A percentile compares a stretch with the other conserved stretches of the same genome.
These are phyloP conservation scores for Spathaspora passalidarum DNA, from an alignment of 805 yeast genomes.

Conservation along the genomic window DNA sequence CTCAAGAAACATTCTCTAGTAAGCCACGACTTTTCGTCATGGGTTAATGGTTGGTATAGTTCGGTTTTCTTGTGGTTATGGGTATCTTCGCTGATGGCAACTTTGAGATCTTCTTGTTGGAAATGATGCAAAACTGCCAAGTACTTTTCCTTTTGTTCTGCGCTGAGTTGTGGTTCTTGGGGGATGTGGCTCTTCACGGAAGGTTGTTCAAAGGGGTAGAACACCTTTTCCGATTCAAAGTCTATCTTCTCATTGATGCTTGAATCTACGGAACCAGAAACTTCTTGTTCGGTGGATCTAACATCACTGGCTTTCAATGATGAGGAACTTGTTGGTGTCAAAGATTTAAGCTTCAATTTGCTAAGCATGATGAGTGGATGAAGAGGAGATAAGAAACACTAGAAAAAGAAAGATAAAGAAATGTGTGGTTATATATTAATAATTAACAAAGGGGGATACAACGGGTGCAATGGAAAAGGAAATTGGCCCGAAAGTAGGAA, in stretches of 20 bases:
- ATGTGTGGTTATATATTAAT: neutral
- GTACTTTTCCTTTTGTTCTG: constrained; percentile 60
- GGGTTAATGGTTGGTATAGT: constrained; percentile 24
- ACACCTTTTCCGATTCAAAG: constrained; percentile 7
- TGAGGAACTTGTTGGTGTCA: neutral
- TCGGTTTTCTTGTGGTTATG: constrained; percentile 37
- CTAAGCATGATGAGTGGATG: neutral
- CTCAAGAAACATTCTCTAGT: constrained; percentile 88
- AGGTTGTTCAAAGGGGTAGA: constrained; percentile 19
- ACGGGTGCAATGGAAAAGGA: too few relatives aligned
- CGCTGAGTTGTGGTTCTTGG: constrained; percentile 48
- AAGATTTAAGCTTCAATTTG: constrained; percentile 1
- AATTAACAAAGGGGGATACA: too few relatives aligned
- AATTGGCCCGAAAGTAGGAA: too few relatives aligned
- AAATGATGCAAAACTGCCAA: constrained; percentile 62
- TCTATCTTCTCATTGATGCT: neutral
- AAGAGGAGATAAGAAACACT: neutral
- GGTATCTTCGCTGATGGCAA: constrained; percentile 51
- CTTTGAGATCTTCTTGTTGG: constrained; percentile 44
- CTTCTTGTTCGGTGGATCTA: neutral
- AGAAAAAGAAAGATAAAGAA: neutral
- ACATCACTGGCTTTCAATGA: neutral
- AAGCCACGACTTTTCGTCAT: constrained; percentile 82
- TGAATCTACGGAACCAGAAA: neutral
- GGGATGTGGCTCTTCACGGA: constrained; percentile 41